Evolutionary conservation across 116 monocot species (phyloP), one percentile per base, ranked within the genome.

Genomic region (Trichopus zeylanicus): DNA sequence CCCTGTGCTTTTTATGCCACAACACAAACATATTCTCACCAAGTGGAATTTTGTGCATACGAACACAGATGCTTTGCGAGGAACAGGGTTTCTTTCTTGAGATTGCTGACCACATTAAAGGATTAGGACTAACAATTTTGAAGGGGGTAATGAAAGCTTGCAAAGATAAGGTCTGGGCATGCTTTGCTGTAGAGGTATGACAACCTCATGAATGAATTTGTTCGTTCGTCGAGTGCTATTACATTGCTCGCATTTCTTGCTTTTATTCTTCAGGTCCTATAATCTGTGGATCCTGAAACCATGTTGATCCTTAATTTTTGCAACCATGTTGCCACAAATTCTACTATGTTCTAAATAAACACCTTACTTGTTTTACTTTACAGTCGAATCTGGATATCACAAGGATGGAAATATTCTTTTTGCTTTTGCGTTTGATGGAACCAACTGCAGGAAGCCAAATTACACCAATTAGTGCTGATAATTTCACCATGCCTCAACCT

Each of bases 331-430:
- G 42, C 8, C 13, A 0, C 12, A 13, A 42, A 9, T 42, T 42
- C 18, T 15, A 42, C n/a, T 4, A 15, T 16, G 8, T n/a, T 42
- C 3, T 9, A 15, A 13, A 16, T 42, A 42, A 16, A 51, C 16
- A 51, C n/a, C 26, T 46, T 53, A 7, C 2, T 23, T 24, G 11
- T 27, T 27, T 4, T 4, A 9, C 24, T 58, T 10, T 60, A 32
- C 83, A 94, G 95, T 90, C 95, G 48, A 90, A 87, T 78, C 83
- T 74, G 55, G 90, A 95, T 63, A 84, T 87, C 48, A 95, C 95
- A 1, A 78, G 95, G 56, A 90, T 95, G 86, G 87, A 95, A 54
- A 87, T 95, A 68, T 95, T 95, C 62, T 66, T 95, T 19, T 78
- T 90, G 0, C 78, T 95, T 20, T 59, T 90, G 24, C 75, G 57